phyloP scores from a whole-genome alignment of 192 early-diverging fungal species.

The Backusella luteola region DNA sequence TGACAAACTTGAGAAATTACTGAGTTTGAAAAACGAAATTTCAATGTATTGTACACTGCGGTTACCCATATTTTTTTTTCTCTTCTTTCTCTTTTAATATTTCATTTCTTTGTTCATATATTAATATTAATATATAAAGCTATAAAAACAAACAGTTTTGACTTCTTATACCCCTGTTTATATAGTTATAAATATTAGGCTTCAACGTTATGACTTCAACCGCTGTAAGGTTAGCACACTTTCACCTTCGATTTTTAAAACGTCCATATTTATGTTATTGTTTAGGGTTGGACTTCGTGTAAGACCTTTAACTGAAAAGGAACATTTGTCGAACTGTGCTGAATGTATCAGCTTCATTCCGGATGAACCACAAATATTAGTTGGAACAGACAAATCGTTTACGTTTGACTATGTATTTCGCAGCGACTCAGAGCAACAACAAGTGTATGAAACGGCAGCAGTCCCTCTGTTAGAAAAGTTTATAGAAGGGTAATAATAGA shows the following conservation, averaged over 20 bases:
- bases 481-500: conserved; percentile 71
- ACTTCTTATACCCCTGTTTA: conserved; percentile 1
- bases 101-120: conserved; percentile 9
- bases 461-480: conserved; percentile 62
- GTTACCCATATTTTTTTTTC: not conserved
- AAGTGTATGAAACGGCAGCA: conserved; percentile 64
- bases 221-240: conserved; percentile 38
- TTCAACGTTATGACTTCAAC: conserved; percentile 23
- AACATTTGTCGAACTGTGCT: conserved; percentile 61
- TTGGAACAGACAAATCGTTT: conserved; percentile 62
- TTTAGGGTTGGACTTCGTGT: conserved; percentile 78
- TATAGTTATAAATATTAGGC: not conserved
- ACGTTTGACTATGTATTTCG: conserved; percentile 72
- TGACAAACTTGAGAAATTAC: not conserved
- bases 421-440: conserved; percentile 46
- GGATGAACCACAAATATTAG: conserved; percentile 58
- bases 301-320: conserved; percentile 74
- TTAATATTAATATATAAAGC: not conserved
- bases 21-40: conserved; percentile 1
- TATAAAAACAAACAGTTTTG: conserved; percentile 9
- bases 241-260: not conserved
- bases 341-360: conserved; percentile 61
- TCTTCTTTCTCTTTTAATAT: conserved; percentile 14
- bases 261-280: not conserved
- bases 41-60: not conserved